Base-by-base conservation (phyloP, 2,329 filamentous ascomycete genomes). In the Epicoccum sorghinum region DNA sequence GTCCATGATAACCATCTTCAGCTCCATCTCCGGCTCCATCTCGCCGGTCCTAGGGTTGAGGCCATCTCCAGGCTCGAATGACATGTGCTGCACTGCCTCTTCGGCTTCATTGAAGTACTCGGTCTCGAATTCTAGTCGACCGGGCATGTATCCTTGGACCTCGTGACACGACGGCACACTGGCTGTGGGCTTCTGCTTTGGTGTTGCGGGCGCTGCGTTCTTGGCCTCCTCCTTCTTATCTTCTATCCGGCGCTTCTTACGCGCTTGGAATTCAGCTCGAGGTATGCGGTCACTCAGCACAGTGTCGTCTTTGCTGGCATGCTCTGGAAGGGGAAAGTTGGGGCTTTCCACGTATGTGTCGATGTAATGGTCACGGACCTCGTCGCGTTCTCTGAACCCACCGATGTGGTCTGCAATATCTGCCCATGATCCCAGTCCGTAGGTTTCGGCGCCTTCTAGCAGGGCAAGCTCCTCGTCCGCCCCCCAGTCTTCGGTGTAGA, bases 321-420 rank as follows among this genome's bases (percentile, higher is more conserved):
- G 84, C 70, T 92, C 87, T 0, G 95, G 93, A 0, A 99, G 81
- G 0, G 95, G 95, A 62, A 99, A 99, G 14, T 83, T 84, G 0
- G 87, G 80, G 46, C 91, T 96, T 52, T 96, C 82, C 60, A 99
- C 83, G 65, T 96, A 99, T 13, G 90, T 93, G 57, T 88, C 82
- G 61, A 95, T 85, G 74, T 99, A 99, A 74, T 99, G 95, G 62
- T 97, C 90, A 59, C 91, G 87, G 30, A 98, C 95, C 76, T 99
- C 95, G 65, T 98, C 93, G 73, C 96, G 98, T 61, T 89, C 88
- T 52, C 95, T 86, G 70, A 93, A 98, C 9, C 95, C 95, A 46
- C 95, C 95, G 66, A 99, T 98, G 74, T 99, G 95, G 74, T 99
- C 93, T 33, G 95, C 93, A 59, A 99, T 96, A 69, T 99, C 95